phyloP scores from a whole-genome alignment of 768 basidiomycete genomes.

The Rickenella mellea region DNA sequence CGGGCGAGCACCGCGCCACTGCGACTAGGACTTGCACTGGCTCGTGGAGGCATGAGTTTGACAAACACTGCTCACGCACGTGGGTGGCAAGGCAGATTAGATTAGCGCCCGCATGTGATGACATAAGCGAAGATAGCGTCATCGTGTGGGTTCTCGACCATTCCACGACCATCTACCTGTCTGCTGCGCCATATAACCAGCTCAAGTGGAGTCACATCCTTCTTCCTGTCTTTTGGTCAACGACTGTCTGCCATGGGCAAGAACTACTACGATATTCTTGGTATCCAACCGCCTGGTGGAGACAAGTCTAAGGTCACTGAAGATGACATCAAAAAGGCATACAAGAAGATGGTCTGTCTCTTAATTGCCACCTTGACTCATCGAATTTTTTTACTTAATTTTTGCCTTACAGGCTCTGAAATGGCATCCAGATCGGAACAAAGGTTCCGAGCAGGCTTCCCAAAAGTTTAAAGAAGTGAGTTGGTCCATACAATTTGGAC shows the following conservation, averaged over 20 bases:
- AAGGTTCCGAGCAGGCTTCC: slow-evolving; percentile 75
- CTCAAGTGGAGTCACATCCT: too few relatives aligned
- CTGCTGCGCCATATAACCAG: background rate
- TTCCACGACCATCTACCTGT: background rate
- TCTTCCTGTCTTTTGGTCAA: too few relatives aligned
- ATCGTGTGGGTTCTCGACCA: too few relatives aligned
- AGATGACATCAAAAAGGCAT: slow-evolving; percentile 87
- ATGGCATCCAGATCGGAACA: slow-evolving; percentile 93
- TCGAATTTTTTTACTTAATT: background rate
- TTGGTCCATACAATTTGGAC: background rate
- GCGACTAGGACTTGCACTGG: background rate
- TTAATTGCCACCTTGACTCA: background rate
- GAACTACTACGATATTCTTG: slow-evolving; percentile 86
- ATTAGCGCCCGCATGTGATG: too few relatives aligned
- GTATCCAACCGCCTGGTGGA: slow-evolving; percentile 57
- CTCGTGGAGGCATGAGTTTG: too few relatives aligned
- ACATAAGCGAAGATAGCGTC: too few relatives aligned
- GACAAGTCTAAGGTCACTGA: too few relatives aligned
- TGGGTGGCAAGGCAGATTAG: too few relatives aligned
- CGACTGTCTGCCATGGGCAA: slow-evolving; percentile 45
- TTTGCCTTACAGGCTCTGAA: slow-evolving; percentile 57
- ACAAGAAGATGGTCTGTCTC: slow-evolving; percentile 77
- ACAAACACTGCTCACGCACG: too few relatives aligned
- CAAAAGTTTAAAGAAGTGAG: slow-evolving; percentile 87
- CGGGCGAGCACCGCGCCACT: slow-evolving; percentile 5